Evolutionary conservation across 2,329 filamentous ascomycete species (phyloP), one percentile per base, ranked within the genome.

Genomic region (Fusarium pilosicola): DNA sequence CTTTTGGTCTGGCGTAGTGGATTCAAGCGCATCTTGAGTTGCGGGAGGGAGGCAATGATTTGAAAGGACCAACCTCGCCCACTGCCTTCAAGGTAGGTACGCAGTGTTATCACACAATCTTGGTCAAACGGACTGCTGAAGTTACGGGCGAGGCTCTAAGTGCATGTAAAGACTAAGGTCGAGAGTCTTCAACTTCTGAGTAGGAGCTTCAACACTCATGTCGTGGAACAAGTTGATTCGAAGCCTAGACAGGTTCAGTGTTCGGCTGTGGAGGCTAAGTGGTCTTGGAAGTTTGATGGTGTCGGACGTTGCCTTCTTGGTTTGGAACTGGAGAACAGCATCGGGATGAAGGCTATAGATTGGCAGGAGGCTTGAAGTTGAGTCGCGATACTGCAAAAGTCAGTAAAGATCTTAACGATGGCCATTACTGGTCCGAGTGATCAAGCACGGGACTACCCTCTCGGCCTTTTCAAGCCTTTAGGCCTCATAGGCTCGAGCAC

Each of bases 191-290:
- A 22, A 11, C 45, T 11, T 28, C 18, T 9, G 1, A 11, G 6
- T 4, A 22, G 20, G 13, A 22, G 13, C 26, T 48, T 28, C 18
- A 22, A 48, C 9, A 9, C 6, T 12, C 3, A 7, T 48, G 13
- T 8, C 13, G 5, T 15, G 5, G 8, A 28, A 11, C 3, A 48
- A 6, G 13, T 9, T 5, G 13, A 1, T 8, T 5, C 26, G 26
- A 30, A 22, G 26, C 9, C 2, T 7, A n/a, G 14, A 8, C 6
- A 2, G 45, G 6, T 8, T 17, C 10, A 48, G 20, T 30, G 14
- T n/a, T n/a, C 17, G 10, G 14, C 5, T 48, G 45, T 1, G 20
- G 9, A 15, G 15, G 26, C 18, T 15, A 15, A 5, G 13, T 15
- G 11, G 24, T 46, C 45, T 48, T 14, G 6, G 20, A 17, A 30